These are phyloP conservation scores for Beauveria brongniartii DNA, from an alignment of 2,329 filamentous ascomycete genomes.

Conservation along the genomic window DNA sequence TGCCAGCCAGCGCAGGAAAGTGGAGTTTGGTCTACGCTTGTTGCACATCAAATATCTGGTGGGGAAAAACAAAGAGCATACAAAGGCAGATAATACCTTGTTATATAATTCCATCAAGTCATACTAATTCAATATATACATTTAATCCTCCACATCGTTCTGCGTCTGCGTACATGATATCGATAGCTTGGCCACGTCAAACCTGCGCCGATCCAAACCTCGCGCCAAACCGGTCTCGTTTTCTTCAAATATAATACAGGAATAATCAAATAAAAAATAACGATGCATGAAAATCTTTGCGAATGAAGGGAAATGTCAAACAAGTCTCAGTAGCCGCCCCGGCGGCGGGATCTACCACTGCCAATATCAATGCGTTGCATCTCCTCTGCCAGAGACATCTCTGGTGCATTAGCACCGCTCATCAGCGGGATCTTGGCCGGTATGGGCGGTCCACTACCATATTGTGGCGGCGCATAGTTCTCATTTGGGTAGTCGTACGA, in stretches of 20 bases:
- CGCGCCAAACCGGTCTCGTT: not conserved
- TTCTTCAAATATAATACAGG: constrained; percentile 12
- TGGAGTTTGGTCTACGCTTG: not conserved
- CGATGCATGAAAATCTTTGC: not conserved
- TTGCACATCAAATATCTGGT: too few species aligned
- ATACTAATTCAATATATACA: not conserved
- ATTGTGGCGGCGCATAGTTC: constrained; percentile 38
- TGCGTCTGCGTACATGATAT: not conserved
- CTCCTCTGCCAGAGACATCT: constrained; percentile 60
- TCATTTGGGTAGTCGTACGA: constrained; percentile 48
- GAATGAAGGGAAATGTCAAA: not conserved
- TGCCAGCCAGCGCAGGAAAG: not conserved
- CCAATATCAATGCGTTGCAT: constrained; percentile 61
- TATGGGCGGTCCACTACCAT: constrained; percentile 44
- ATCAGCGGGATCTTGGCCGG: constrained; percentile 63
- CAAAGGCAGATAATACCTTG: not conserved
- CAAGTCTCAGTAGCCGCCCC: constrained; percentile 31
- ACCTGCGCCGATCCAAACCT: not conserved
- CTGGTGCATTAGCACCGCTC: constrained; percentile 35
- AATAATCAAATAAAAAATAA: not conserved
- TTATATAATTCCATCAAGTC: not conserved
- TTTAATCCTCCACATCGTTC: not conserved
- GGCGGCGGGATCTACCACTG: constrained; percentile 47
- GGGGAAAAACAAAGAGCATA: too few species aligned
- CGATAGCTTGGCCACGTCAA: not conserved